A percentile compares a stretch with the other conserved stretches of the same genome.
These are phyloP conservation scores for Fusarium globosum DNA, from an alignment of 2,329 filamentous ascomycete genomes.

Conservation along the genomic window DNA sequence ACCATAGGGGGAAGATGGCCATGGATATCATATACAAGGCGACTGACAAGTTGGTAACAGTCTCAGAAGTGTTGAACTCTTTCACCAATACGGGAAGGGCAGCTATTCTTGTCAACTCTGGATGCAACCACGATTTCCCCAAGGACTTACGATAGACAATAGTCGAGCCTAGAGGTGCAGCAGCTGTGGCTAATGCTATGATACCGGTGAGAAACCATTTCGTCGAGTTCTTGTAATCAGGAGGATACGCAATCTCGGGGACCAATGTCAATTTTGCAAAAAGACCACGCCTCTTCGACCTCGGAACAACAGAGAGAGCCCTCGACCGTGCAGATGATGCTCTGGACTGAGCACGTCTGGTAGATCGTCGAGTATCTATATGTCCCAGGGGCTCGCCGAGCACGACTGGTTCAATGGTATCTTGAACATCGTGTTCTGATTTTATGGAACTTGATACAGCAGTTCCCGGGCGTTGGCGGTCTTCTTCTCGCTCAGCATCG, in stretches of 20 bases:
- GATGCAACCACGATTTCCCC: not conserved
- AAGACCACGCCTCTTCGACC: conserved; percentile 72
- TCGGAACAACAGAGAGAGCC: conserved; percentile 55
- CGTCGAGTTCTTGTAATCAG: conserved; percentile 75
- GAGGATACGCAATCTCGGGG: conserved; percentile 81
- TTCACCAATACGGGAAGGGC: conserved; percentile 72
- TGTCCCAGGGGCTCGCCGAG: conserved; percentile 40
- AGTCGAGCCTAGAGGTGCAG: conserved; percentile 83
- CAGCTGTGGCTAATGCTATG: conserved; percentile 79
- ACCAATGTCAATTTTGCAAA: conserved; percentile 77
- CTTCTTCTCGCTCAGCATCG: conserved; percentile 24
- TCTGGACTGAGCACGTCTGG: conserved; percentile 45
- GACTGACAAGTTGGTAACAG: conserved; percentile 79
- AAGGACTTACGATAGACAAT: conserved; percentile 81
- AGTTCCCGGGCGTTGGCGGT: conserved; percentile 20
- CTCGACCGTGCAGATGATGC: conserved; percentile 55
- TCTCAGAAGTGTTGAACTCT: conserved; percentile 71
- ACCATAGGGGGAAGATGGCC: conserved; percentile 88
- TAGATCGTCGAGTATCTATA: conserved; percentile 36
- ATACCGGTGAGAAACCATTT: conserved; percentile 90
- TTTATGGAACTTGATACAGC: conserved; percentile 27
- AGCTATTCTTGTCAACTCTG: conserved; percentile 58
- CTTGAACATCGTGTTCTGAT: conserved; percentile 24
- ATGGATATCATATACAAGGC: conserved; percentile 86
- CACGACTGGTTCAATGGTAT: conserved; percentile 35